Percentiles rank a stretch among this genome's conserved stretches.
These are phyloP conservation scores for Knufia fluminis DNA, from an alignment of 2,329 filamentous ascomycete genomes.

Conservation along the genomic window DNA sequence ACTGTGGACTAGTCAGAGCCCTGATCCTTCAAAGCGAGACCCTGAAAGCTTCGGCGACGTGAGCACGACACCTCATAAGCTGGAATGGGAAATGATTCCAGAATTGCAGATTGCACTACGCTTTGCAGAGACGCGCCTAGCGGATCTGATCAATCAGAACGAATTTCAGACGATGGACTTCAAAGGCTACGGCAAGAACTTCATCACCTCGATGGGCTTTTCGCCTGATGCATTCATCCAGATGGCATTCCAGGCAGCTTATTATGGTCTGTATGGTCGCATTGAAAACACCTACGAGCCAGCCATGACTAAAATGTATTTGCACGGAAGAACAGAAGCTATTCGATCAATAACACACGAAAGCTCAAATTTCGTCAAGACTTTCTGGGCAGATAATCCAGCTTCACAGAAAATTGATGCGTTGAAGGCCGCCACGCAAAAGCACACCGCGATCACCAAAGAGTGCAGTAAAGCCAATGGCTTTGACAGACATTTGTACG, in stretches of 20 bases:
- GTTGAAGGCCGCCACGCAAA: conserved; percentile 71
- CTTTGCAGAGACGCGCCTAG: conserved; percentile 88
- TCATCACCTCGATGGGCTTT: conserved; percentile 94
- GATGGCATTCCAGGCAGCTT: conserved; percentile 97
- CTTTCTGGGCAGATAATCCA: conserved; percentile 89
- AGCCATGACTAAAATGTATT: conserved; percentile 91
- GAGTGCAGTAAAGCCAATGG: conserved; percentile 85
- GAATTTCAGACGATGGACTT: conserved; percentile 93
- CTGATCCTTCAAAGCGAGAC: conserved; percentile 85
- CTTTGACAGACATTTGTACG: conserved; percentile 87
- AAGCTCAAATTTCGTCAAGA: conserved; percentile 69
- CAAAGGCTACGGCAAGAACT: conserved; percentile 83
- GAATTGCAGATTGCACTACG: conserved; percentile 84
- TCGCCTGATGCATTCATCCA: conserved; percentile 96
- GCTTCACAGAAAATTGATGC: conserved; percentile 76
- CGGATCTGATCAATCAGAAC: conserved; percentile 91
- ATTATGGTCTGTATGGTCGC: conserved; percentile 90
- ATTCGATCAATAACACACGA: conserved; percentile 78
- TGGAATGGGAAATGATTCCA: conserved; percentile 95
- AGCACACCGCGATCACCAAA: conserved; percentile 68
- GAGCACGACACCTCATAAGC: conserved; percentile 84
- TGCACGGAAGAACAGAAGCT: conserved; percentile 90
- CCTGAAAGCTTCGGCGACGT: conserved; percentile 88
- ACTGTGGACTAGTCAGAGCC: conserved; percentile 81
- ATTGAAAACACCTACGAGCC: conserved; percentile 96